Conservation (phyloP, 192 early-diverging fungal species). For the Gryganskiella cystojenkinii region DNA sequence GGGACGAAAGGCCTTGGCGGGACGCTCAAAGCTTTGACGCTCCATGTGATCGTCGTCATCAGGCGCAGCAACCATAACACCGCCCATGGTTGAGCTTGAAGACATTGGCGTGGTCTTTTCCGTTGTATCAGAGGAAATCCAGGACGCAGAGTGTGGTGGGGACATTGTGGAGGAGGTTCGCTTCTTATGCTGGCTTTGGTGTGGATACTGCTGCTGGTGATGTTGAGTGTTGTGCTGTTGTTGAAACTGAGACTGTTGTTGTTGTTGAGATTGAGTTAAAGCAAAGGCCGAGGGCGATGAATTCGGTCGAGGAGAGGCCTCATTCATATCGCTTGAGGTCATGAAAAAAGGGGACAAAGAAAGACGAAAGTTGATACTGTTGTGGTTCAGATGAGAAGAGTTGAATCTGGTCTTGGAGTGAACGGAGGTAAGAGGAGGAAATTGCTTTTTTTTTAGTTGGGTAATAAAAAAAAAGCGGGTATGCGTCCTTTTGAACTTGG, state of each 20-base stretch:
- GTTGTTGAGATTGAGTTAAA: too few relatives aligned
- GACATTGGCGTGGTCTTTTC: not conserved
- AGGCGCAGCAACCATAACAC: too few relatives aligned
- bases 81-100: too few relatives aligned
- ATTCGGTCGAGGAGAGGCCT: slow-evolving; percentile 15
- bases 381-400: not conserved
- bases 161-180: slow-evolving; percentile 35
- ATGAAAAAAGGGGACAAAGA: slow-evolving; percentile 10
- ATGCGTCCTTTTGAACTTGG: too few relatives aligned
- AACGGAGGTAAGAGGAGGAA: not conserved
- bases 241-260: too few relatives aligned
- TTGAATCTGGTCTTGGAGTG: not conserved
- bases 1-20: not conserved
- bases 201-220: not conserved
- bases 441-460: too few relatives aligned
- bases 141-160: slow-evolving; percentile 16
- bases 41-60: too few relatives aligned
- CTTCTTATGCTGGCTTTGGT: slow-evolving; percentile 15
- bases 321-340: slow-evolving; percentile 40
- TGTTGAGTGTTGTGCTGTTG: too few relatives aligned
- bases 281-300: slow-evolving; percentile 4
- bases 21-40: too few relatives aligned
- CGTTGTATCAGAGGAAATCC: not conserved
- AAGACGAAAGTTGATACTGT: not conserved
- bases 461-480: too few relatives aligned